Evolutionary conservation across 2,329 filamentous ascomycete species (phyloP).

Genomic region (Chlorencoelia australis): DNA sequence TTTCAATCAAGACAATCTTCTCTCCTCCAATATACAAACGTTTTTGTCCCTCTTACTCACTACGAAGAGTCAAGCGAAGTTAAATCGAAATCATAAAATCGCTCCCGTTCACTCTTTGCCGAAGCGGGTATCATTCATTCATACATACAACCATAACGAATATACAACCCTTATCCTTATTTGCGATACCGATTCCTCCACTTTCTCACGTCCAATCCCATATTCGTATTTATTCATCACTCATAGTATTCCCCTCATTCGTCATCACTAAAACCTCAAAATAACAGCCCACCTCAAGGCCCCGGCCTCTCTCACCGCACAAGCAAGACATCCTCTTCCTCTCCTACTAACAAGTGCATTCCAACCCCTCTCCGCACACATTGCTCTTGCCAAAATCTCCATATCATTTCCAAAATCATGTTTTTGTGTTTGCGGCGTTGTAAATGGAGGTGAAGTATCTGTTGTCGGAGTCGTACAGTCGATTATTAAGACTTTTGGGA

Average conservation of each 20-base stretch:
- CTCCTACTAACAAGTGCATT: constrained; percentile 61
- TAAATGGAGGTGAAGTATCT: constrained; percentile 20
- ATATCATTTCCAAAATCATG: constrained; percentile 43
- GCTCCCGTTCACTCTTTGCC: too few relatives aligned
- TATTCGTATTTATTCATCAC: too few relatives aligned
- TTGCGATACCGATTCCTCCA: too few relatives aligned
- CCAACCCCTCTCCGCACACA: constrained; percentile 65
- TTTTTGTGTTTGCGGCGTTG: background rate
- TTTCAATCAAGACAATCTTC: too few relatives aligned
- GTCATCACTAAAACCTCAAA: constrained; percentile 15
- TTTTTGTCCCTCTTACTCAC: too few relatives aligned
- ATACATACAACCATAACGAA: too few relatives aligned
- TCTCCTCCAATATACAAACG: too few relatives aligned
- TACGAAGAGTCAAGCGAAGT: too few relatives aligned
- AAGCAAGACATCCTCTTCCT: constrained; percentile 60
- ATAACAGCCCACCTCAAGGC: constrained; percentile 48
- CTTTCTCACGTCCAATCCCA: too few relatives aligned
- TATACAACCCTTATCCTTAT: too few relatives aligned
- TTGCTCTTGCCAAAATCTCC: constrained; percentile 60
- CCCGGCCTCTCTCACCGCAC: constrained; percentile 64
- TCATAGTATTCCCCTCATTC: background rate
- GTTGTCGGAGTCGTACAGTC: constrained; percentile 40
- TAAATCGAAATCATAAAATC: too few relatives aligned
- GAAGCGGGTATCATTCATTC: too few relatives aligned
- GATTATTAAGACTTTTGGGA: constrained; percentile 43